Conservation (phyloP, 768 basidiomycete genomes). For the Lanmaoa pseudosensibilis region DNA sequence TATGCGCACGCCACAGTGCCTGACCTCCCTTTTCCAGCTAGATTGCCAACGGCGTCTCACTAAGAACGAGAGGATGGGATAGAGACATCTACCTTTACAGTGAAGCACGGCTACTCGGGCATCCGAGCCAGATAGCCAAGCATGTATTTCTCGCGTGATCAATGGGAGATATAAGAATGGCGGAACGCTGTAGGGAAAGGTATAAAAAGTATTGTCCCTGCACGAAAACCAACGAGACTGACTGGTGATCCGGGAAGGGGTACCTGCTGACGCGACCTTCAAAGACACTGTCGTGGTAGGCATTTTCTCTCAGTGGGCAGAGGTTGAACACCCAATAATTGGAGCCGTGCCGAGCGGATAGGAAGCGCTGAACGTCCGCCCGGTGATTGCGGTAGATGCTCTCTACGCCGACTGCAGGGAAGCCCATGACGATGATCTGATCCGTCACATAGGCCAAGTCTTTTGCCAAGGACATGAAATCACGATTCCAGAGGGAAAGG, state of each 20-base stretch:
- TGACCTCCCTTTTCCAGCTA: conserved; percentile 82
- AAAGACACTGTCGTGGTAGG: conserved; percentile 70
- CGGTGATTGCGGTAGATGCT: conserved; percentile 77
- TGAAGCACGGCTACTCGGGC: conserved; percentile 79
- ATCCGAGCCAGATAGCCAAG: conserved; percentile 65
- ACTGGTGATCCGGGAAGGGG: conserved; percentile 92
- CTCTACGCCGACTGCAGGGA: conserved; percentile 78
- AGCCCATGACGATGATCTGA: conserved; percentile 78
- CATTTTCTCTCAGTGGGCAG: conserved; percentile 79
- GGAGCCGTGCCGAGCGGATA: conserved; percentile 68
- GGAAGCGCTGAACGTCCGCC: conserved; percentile 72
- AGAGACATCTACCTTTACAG: conserved; percentile 65
- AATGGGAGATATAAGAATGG: conserved; percentile 75
- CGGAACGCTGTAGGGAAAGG: conserved; percentile 57
- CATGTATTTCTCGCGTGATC: conserved; percentile 68
- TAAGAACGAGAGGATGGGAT: neutral
- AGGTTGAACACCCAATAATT: conserved; percentile 91
- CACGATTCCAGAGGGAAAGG: conserved; percentile 12
- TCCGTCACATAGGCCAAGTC: conserved; percentile 74
- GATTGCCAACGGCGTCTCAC: conserved; percentile 1
- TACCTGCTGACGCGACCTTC: conserved; percentile 76
- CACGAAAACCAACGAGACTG: conserved; percentile 54
- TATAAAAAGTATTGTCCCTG: neutral
- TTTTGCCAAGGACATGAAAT: conserved; percentile 12
- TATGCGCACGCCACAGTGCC: conserved; percentile 86